Evolutionary conservation across 345 rosid genomes (phyloP), one percentile per base, ranked within the genome.

Genomic region (Lepidium aucheri): DNA sequence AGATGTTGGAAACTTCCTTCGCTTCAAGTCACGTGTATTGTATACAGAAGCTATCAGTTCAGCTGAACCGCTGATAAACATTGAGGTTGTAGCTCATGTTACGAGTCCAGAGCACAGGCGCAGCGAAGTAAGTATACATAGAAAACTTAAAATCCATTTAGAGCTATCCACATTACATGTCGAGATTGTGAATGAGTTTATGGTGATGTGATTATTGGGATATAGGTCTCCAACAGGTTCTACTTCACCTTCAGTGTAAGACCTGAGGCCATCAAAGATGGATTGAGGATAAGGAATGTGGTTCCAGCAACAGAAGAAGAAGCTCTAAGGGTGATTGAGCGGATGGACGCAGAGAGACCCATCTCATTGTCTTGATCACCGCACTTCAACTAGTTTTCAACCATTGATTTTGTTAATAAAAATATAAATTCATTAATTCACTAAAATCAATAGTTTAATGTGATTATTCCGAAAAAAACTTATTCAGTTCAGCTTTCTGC

Each of bases 241-340:
- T 91, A 89, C 82, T 85, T 91, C 75, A 89, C 98, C 7, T 87
- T 92, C 71, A 80, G 92, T 11, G 77, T 89, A 53, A 84, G 82
- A 26, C 83, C 87, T 4, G 95, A 89, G 74, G 89, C 92, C 26
- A 81, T 84, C 73, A 87, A 66, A 75, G 80, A 84, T 50, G 88
- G 86, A 67, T 63, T 77, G 75, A 84, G 60, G 71, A 87, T 89
- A 58, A 82, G 96, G 40, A 91, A 85, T 43, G 98, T 87, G 55
- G 96, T 91, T 63, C 98, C 98, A 0, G 82, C 90, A 11, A 82
- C 92, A 20, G 22, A 89, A 81, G 96, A 82, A 70, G 98, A 91
- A 81, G 98, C 95, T 0, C 76, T 57, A 32, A 85, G 87, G 5
- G 95, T 89, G 56, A 84, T 91, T 4, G 95, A 91, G 65, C 87